Conservation (phyloP, 495 filamentous ascomycete species). For the Xylaria intraflava region DNA sequence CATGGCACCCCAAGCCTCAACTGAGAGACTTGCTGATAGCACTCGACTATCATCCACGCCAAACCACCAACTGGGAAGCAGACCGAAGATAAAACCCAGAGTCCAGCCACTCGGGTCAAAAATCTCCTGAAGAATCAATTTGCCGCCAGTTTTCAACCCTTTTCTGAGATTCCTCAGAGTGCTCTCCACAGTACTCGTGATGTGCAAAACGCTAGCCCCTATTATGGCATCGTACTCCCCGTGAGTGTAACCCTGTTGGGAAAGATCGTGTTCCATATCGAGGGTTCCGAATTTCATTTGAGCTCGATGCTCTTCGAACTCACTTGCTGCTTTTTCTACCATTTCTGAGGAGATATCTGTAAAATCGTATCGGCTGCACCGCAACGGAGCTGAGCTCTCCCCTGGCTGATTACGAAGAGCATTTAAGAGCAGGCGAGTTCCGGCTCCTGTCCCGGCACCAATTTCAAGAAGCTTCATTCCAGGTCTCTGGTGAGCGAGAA, state of each 20-base stretch:
- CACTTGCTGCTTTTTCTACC: slow-evolving; percentile 30
- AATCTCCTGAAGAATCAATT: slow-evolving; percentile 28
- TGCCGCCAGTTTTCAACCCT: slow-evolving; percentile 33
- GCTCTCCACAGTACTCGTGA: slow-evolving; percentile 25
- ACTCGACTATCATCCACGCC: slow-evolving; percentile 22
- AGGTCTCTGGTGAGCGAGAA: slow-evolving; percentile 32
- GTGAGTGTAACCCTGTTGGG: slow-evolving; percentile 18
- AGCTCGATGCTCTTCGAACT: slow-evolving; percentile 2
- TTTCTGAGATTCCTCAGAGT: slow-evolving; percentile 29
- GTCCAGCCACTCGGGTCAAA: slow-evolving; percentile 19
- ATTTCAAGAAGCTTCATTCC: slow-evolving; percentile 37
- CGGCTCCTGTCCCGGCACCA: slow-evolving; percentile 36
- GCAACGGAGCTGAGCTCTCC: background rate
- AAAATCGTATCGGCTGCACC: slow-evolving; percentile 32
- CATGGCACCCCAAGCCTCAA: slow-evolving; percentile 29
- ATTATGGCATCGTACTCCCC: slow-evolving; percentile 32
- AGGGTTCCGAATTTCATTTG: slow-evolving; percentile 24
- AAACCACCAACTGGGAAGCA: slow-evolving; percentile 46
- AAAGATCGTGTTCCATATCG: slow-evolving; percentile 20
- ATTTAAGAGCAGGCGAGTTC: slow-evolving; percentile 7
- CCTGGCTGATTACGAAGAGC: slow-evolving; percentile 6
- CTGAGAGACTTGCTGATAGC: slow-evolving; percentile 24
- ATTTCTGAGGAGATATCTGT: slow-evolving; percentile 48
- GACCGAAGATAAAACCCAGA: slow-evolving; percentile 31
- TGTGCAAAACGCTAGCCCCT: slow-evolving; percentile 39